Percentiles rank a stretch among this genome's conserved stretches.
phyloP scores from a whole-genome alignment of 83 land plant genomes.

The Thuja plicata region DNA sequence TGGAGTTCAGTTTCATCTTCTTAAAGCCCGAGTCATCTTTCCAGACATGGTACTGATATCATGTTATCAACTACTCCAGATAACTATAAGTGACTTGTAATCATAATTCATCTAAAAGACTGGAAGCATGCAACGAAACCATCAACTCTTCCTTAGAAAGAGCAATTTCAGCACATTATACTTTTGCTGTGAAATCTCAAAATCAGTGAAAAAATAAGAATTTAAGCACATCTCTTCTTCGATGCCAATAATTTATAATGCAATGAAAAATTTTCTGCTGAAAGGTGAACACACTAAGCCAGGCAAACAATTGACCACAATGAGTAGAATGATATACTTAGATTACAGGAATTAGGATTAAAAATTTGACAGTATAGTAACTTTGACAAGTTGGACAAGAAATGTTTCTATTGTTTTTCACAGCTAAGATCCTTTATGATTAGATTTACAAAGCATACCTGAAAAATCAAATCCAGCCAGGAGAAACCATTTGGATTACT shows the following conservation, averaged over 20 bases:
- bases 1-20: background rate
- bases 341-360: background rate
- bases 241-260: background rate
- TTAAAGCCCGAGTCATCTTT: background rate
- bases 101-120: background rate
- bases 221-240: background rate
- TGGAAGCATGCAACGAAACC: background rate
- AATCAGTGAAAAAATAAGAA: background rate
- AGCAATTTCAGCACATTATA: background rate
- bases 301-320: background rate
- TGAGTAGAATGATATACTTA: background rate
- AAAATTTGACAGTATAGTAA: background rate
- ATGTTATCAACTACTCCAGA: background rate
- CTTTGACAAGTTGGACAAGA: background rate
- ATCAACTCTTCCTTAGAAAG: background rate
- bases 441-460: constrained; percentile 35
- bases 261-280: background rate
- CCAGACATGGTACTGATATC: background rate
- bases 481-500: constrained; percentile 30
- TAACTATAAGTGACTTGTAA: background rate
- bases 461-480: constrained; percentile 57
- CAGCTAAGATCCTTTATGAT: background rate
- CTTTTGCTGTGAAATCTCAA: background rate
- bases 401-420: background rate
- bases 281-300: background rate